Percentiles rank a stretch among this genome's conserved stretches.
Conservation (phyloP, 768 basidiomycete genomes). For the Mrakia blollopis region DNA sequence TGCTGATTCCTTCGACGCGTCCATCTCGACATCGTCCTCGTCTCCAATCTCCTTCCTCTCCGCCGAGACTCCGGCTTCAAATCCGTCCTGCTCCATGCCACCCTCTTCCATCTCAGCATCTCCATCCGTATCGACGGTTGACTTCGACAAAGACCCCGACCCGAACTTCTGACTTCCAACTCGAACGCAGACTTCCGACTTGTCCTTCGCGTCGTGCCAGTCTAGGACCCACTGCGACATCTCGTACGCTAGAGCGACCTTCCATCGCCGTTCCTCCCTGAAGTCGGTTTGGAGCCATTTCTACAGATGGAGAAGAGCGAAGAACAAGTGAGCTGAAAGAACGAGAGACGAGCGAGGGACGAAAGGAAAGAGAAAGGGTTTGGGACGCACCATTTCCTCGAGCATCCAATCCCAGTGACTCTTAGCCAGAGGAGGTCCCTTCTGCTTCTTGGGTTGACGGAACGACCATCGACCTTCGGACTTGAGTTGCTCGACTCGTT, state of each 20-base stretch:
- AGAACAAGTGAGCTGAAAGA: background rate
- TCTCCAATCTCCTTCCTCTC: slow-evolving; percentile 21
- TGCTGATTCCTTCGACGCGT: background rate
- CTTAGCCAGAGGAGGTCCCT: slow-evolving; percentile 61
- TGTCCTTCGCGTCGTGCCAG: slow-evolving; percentile 77
- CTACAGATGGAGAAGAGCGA: slow-evolving; percentile 46
- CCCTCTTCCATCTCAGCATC: slow-evolving; percentile 46
- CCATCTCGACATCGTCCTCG: background rate
- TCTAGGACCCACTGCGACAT: slow-evolving; percentile 75
- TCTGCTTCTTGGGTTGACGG: slow-evolving; percentile 89
- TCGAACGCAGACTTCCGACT: slow-evolving; percentile 55
- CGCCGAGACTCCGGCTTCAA: slow-evolving; percentile 18
- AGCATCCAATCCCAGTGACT: slow-evolving; percentile 93
- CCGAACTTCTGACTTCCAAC: slow-evolving; percentile 18
- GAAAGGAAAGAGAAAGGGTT: background rate
- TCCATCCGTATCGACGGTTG: slow-evolving; percentile 36
- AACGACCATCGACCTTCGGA: slow-evolving; percentile 79
- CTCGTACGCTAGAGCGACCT: slow-evolving; percentile 73
- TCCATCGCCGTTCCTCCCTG: slow-evolving; percentile 90
- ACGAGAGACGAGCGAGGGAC: slow-evolving; percentile 14
- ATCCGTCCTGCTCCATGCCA: slow-evolving; percentile 36
- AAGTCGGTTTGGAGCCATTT: slow-evolving; percentile 98
- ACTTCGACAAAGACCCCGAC: background rate
- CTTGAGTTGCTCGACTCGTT: slow-evolving; percentile 78
- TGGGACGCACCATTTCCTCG: slow-evolving; percentile 79